Evolutionary conservation across 139 green algal genomes (phyloP).

Genomic region (Penium margaritaceum): DNA sequence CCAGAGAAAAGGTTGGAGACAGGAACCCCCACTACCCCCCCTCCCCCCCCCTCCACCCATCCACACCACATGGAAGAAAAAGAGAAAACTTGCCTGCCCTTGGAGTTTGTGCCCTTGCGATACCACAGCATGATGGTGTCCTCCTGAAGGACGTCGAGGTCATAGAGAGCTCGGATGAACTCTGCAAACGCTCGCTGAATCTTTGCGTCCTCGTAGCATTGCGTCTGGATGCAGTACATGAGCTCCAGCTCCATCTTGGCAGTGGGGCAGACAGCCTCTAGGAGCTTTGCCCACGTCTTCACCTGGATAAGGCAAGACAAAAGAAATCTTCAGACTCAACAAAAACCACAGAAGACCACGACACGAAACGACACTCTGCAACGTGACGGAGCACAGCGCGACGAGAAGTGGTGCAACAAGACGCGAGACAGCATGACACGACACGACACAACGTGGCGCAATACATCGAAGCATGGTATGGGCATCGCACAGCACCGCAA

Average conservation of each 20-base stretch:
- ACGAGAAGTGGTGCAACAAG: not conserved
- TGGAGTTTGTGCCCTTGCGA: constrained; percentile 45
- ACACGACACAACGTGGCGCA: too few species aligned
- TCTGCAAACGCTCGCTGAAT: constrained; percentile 83
- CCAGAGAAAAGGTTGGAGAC: too few species aligned
- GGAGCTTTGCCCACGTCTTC: constrained; percentile 69
- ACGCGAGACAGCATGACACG: too few species aligned
- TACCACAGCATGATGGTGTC: constrained; percentile 80
- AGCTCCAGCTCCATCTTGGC: constrained; percentile 75
- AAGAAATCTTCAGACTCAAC: not conserved
- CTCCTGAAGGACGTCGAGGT: constrained; percentile 78
- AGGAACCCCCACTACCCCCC: too few species aligned
- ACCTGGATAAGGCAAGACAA: constrained; percentile 42
- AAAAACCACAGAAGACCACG: too few species aligned
- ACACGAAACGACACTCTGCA: too few species aligned
- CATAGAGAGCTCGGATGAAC: constrained; percentile 82
- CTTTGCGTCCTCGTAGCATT: constrained; percentile 89
- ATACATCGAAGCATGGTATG: too few species aligned
- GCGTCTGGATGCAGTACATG: constrained; percentile 68
- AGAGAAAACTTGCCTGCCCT: constrained; percentile 31
- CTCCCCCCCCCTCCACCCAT: too few species aligned
- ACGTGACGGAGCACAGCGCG: not conserved
- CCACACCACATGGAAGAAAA: too few species aligned
- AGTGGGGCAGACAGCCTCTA: constrained; percentile 58
- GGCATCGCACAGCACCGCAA: too few species aligned